A percentile compares a stretch with the other conserved stretches of the same genome.
These are phyloP conservation scores for Xerocomus spinulosus DNA, from an alignment of 768 basidiomycete genomes.

Conservation along the genomic window DNA sequence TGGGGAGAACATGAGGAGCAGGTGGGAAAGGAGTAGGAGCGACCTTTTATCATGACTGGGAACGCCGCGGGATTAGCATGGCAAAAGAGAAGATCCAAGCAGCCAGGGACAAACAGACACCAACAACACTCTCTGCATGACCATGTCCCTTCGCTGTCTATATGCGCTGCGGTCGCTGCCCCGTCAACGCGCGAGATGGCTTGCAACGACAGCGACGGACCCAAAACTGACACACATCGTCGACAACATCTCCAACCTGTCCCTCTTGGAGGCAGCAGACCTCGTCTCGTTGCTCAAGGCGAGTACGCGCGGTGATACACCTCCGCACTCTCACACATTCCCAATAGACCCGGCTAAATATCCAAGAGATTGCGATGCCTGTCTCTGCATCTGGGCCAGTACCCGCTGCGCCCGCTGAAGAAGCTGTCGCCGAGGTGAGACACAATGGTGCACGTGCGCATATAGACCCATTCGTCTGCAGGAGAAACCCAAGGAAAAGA, in stretches of 20 bases:
- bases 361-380: slow-evolving; percentile 95
- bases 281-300: slow-evolving; percentile 91
- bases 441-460: too few relatives aligned
- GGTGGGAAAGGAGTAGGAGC: background rate
- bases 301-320: slow-evolving; percentile 11
- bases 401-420: slow-evolving; percentile 54
- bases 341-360: slow-evolving; percentile 83
- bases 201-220: slow-evolving; percentile 55
- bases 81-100: too few relatives aligned
- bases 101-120: too few relatives aligned
- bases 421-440: slow-evolving; percentile 58
- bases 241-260: slow-evolving; percentile 85
- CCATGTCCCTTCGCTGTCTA: too few relatives aligned
- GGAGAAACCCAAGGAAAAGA: slow-evolving; percentile 99
- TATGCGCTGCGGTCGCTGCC: slow-evolving; percentile 16
- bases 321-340: background rate
- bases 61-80: slow-evolving; percentile 21
- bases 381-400: slow-evolving; percentile 58
- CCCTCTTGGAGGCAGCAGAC: slow-evolving; percentile 92
- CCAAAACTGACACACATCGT: slow-evolving; percentile 79
- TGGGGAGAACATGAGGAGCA: background rate
- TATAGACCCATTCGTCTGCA: too few relatives aligned
- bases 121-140: too few relatives aligned
- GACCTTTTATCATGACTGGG: too few relatives aligned
- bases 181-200: slow-evolving; percentile 44